Base-by-base conservation (phyloP, 257 asterid genomes). In the Petrea volubilis region DNA sequence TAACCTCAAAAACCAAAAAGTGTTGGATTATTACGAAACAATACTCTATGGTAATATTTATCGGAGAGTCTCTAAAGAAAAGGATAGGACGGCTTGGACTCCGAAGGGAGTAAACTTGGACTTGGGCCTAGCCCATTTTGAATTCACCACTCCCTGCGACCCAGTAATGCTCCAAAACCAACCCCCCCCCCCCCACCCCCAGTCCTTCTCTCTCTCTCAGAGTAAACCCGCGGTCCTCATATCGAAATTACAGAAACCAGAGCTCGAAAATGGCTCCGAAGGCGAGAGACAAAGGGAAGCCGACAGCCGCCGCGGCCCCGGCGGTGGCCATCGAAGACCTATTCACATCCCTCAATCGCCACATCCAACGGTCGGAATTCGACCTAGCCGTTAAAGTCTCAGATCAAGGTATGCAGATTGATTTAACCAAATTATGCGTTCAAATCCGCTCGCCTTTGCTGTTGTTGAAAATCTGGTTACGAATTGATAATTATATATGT, bases 301-400 rank as follows among this genome's bases (percentile, higher is more conserved):
- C 83, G 65, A 68, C 88, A 24, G 73, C 78, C 28, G 79, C 80
- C 33, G 78, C 86, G 13, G 71, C 80, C 3, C 80, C 94, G 1
- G 66, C 87, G 57, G 69, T 81, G 40, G 71, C 92, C 41, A 40
- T 91, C 8, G 99, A 91, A 82, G 98, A 94, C 77, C 93, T 94
- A 34, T 91, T 94, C 86, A 80, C 91, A 5, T 64, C 90, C 10
- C 97, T 94, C 57, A 86, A 83, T 87, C 96, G 96, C 74, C 95
- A 89, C 77, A 94, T 94, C 71, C 77, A 86, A 15, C 81, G 83
- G 10, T 82, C 86, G 0, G 90, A 91, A 64, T 84, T 60, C 64
- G 83, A 84, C 29, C 92, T 78, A 63, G 93, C 96, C 40, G 82
- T 88, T 73, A 91, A 83, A 78, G 78, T 94, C 14, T 76, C 98